phyloP scores from a whole-genome alignment of 2,329 filamentous ascomycete species.

The Diaporthe ampelina region DNA sequence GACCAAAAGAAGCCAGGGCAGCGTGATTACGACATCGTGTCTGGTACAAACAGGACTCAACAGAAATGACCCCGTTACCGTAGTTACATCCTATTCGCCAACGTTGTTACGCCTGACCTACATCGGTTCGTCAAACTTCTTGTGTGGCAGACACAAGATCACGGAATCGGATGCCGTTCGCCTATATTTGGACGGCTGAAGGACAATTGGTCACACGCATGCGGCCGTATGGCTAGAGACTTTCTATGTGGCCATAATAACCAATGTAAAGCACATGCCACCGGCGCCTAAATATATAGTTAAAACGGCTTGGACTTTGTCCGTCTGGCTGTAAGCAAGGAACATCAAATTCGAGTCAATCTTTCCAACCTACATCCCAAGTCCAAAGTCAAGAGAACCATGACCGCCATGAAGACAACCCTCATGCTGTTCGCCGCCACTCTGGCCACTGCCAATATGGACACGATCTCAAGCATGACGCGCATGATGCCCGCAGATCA shows the following conservation, averaged over 20 bases:
- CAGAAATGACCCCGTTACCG: neutral
- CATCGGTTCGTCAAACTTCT: neutral
- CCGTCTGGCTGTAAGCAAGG: accelerated
- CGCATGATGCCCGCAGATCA: too few species aligned
- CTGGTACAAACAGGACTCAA: neutral
- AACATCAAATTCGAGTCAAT: accelerated
- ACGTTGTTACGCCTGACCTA: neutral
- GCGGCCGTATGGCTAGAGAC: too few species aligned
- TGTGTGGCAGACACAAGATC: neutral
- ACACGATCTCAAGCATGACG: neutral
- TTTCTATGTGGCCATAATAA: too few species aligned
- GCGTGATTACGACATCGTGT: accelerated
- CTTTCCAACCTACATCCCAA: too few species aligned
- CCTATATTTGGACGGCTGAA: neutral
- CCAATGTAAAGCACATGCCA: too few species aligned
- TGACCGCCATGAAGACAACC: slow-evolving; percentile 44
- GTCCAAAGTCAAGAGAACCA: slow-evolving; percentile 42
- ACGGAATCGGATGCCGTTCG: neutral
- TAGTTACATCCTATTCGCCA: neutral
- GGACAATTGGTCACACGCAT: too few species aligned
- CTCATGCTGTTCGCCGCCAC: neutral
- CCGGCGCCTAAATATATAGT: too few species aligned
- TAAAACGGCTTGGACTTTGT: too few species aligned
- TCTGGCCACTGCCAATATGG: neutral
- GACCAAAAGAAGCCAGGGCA: neutral